These are phyloP conservation scores for Ilyonectria mors-panacis DNA, from an alignment of 2,329 filamentous ascomycete species.

Conservation along the genomic window DNA sequence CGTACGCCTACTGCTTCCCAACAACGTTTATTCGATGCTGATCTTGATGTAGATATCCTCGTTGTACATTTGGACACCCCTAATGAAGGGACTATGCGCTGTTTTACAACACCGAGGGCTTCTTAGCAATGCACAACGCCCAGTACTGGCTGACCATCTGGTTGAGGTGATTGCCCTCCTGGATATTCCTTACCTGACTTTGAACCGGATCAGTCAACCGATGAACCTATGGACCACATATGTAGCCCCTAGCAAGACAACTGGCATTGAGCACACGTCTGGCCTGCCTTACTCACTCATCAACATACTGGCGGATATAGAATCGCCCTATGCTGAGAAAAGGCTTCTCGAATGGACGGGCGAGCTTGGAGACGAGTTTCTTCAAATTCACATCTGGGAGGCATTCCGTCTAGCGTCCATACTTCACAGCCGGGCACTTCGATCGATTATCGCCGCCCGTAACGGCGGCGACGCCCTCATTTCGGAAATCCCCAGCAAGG, in stretches of 20 bases:
- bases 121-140: neutral
- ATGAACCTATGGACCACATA: constrained; percentile 19
- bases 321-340: constrained; percentile 5
- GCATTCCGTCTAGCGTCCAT: constrained; percentile 18
- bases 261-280: constrained; percentile 20
- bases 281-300: constrained; percentile 23
- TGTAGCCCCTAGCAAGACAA: neutral
- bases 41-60: constrained; percentile 8
- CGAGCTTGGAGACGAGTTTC: constrained; percentile 12
- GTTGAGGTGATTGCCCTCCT: constrained; percentile 18
- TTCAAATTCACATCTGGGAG: constrained; percentile 26
- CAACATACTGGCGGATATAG: constrained; percentile 14
- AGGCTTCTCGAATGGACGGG: constrained; percentile 16
- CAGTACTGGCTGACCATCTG: constrained; percentile 7
- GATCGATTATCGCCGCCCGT: neutral
- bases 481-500: neutral
- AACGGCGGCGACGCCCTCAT: neutral
- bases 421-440: constrained; percentile 19
- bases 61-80: constrained; percentile 25
- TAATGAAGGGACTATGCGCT: constrained; percentile 7
- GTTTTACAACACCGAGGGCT: constrained; percentile 17
- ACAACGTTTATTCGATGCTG: neutral
- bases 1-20: neutral
- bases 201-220: constrained; percentile 16
- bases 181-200: constrained; percentile 19